Evolutionary conservation across 129 eudicot genomes (phyloP), one percentile per base, ranked within the genome.

Genomic region (Pseudognaphalium luteoalbum): DNA sequence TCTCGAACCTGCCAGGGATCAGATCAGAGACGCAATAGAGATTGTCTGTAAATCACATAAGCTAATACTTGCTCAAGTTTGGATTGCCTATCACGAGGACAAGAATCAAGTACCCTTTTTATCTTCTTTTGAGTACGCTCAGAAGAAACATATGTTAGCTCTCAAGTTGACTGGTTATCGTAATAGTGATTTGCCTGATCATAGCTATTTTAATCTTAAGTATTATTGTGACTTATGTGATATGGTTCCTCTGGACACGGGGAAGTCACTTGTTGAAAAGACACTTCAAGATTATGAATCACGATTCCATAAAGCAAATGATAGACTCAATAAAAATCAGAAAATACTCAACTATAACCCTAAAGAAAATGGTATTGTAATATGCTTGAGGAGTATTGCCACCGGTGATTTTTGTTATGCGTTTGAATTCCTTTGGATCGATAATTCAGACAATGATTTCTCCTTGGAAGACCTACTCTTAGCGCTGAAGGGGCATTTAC

Each of bases 111-210:
- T 76, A 58, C 8, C 74, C 39, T 67, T 35, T 10, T 4, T 57
- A 15, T 76, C 67, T 35, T 68, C 59, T 16, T 22, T 68, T 41
- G 42, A 54, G 30, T 37, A 66, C 25, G 17, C 44, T 52, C 47
- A 6, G 22, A 58, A 11, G 28, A 68, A 56, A 41, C 42, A 16
- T 7, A 22, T 22, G 19, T 25, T 41, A 22, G 70, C 59, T 8
- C 21, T 69, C 61, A 78, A 60, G 41, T 29, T 68, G 62, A 68
- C 67, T 7, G 67, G 30, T 68, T 62, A 25, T 69, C 4, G 12
- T 28, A 0, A 25, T 37, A 9, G 6, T 41, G 17, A 39, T 7
- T 5, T 22, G 9, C n/a, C n/a, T n/a, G n/a, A n/a, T n/a, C n/a
- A n/a, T n/a, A n/a, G n/a, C n/a, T n/a, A n/a, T n/a, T n/a, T n/a